phyloP scores from a whole-genome alignment of 2,329 filamentous ascomycete species.

The Cordyceps militaris region DNA sequence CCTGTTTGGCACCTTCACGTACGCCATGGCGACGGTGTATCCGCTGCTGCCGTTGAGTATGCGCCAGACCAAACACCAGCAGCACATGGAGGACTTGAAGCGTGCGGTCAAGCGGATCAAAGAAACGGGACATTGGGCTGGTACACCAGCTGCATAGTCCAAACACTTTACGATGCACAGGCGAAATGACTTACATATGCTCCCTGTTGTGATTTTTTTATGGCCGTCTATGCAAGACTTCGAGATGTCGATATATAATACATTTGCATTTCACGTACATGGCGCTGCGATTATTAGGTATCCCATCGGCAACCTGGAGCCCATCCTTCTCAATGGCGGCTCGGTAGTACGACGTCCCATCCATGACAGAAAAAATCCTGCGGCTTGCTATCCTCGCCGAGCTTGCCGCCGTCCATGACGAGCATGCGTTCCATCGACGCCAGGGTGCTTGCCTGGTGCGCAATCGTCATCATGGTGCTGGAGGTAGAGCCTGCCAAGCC shows the following conservation, averaged over 20 bases:
- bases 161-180: not conserved
- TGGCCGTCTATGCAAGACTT: not conserved
- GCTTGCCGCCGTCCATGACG: conserved; percentile 5
- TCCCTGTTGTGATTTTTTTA: not conserved
- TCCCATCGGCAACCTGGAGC: not conserved
- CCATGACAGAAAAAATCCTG: not conserved
- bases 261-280: not conserved
- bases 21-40: conserved; percentile 23
- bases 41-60: conserved; percentile 14
- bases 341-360: not conserved
- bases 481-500: conserved; percentile 6
- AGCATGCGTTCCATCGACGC: conserved; percentile 12
- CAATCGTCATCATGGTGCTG: conserved; percentile 3
- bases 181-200: not conserved
- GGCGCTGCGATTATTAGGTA: not conserved
- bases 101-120: conserved; percentile 17
- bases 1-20: conserved; percentile 17
- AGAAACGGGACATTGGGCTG: conserved; percentile 16
- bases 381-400: conserved; percentile 7
- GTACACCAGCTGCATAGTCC: not conserved
- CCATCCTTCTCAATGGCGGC: not conserved
- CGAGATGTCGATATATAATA: too few species aligned
- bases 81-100: conserved; percentile 22
- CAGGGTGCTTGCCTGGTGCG: conserved; percentile 9
- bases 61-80: conserved; percentile 19